phyloP scores from a whole-genome alignment of 148 eudicot species.

The Rheum nobile region DNA sequence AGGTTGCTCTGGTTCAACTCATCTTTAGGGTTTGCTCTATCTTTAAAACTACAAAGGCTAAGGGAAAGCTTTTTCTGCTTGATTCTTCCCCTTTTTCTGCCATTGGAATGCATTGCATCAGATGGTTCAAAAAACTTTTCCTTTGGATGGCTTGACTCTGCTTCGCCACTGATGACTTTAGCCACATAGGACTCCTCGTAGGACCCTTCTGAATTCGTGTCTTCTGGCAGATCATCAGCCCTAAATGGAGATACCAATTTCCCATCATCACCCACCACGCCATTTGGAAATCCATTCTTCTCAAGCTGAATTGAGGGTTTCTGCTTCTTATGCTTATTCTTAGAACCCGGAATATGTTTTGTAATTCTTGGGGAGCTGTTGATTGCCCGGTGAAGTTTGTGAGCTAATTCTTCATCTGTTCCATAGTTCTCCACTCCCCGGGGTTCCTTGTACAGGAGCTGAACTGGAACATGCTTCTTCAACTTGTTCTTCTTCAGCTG shows the following conservation, averaged over 20 bases:
- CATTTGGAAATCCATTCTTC: constrained; percentile 23
- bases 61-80: constrained; percentile 81
- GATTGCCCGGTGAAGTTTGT: constrained; percentile 52
- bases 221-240: constrained; percentile 26
- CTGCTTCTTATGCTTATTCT: constrained; percentile 53
- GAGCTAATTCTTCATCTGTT: constrained; percentile 75
- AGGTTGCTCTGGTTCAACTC: constrained; percentile 31
- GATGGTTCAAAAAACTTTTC: constrained; percentile 23
- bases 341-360: constrained; percentile 34
- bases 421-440: constrained; percentile 33
- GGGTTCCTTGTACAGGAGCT: constrained; percentile 42
- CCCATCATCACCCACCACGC: constrained; percentile 10
- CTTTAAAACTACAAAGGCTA: constrained; percentile 65
- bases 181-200: constrained; percentile 17
- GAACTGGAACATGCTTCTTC: constrained; percentile 69
- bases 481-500: constrained; percentile 46
- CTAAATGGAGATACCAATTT: constrained; percentile 19
- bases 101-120: constrained; percentile 29
- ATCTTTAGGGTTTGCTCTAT: constrained; percentile 51
- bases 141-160: constrained; percentile 29
- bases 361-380: constrained; percentile 78
- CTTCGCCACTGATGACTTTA: constrained; percentile 32
- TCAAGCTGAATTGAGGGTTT: constrained; percentile 25
- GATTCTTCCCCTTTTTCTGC: constrained; percentile 67
- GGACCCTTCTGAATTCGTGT: constrained; percentile 28